Evolutionary conservation across 306 rosid species (phyloP), one percentile per base, ranked within the genome.

Genomic region (Sphenostylis stenocarpa): DNA sequence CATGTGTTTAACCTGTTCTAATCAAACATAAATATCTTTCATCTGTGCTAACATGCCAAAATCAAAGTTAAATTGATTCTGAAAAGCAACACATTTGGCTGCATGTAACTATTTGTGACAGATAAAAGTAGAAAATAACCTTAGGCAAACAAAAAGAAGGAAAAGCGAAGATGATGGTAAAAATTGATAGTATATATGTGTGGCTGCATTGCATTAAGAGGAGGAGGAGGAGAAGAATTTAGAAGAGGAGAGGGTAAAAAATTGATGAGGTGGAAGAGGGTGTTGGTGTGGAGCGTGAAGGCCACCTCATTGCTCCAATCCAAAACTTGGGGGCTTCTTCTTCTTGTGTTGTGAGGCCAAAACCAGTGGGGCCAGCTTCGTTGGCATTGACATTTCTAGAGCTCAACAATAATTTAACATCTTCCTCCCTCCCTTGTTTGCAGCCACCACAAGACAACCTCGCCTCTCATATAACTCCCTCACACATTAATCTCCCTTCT

Each of bases 361-460:
- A 80, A 51, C 33, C 1, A 8, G 85, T 82, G 96, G 96, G 90
- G 70, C 96, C 86, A 67, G 91, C 95, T 90, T 90, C 90, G 96
- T 90, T 92, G 96, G 91, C 96, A 85, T 92, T 90, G 90, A 88
- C 97, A 94, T 87, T 94, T 91, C 87, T 83, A 81, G 87, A 84
- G 69, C 91, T 81, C 84, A 44, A 74, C 90, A 84, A 91, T 88
- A 77, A 85, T 88, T 87, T 85, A 81, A 86, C 80, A 48, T 76
- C 79, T 53, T 72, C 49, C 66, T n/a, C 21, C 47, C 47, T 41
- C 47, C 43, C 43, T 38, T 38, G 43, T 38, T 38, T 38, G 43
- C 47, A 41, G 47, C 15, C 45, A 41, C 45, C 45, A 41, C 12
- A 49, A 49, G 23, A 17, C 56, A 49, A 49, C 4, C 57, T n/a